Conservation (phyloP, 2,329 filamentous ascomycete genomes). For the Sphaceloma murrayae region DNA sequence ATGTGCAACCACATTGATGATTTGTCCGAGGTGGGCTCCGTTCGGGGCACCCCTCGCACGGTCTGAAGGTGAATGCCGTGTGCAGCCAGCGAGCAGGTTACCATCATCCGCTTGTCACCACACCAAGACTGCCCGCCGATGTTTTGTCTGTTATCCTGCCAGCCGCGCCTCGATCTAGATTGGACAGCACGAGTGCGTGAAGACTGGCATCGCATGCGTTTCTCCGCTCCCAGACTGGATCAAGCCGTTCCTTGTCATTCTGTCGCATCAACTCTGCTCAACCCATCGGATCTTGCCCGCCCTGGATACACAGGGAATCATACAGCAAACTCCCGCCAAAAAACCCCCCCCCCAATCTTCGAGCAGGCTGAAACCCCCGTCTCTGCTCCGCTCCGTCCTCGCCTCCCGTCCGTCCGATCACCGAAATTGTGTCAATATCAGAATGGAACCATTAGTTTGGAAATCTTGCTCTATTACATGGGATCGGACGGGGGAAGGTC, state of each 20-base stretch:
- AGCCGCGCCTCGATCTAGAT: slow-evolving; percentile 6
- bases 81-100: slow-evolving; percentile 16
- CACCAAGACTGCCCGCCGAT: background rate
- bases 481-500: slow-evolving; percentile 5
- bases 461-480: slow-evolving; percentile 9
- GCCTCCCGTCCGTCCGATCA: background rate
- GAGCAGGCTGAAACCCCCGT: too few relatives aligned
- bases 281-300: background rate
- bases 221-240: slow-evolving; percentile 8
- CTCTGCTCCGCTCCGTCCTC: slow-evolving; percentile 9
- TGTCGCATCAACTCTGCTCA: slow-evolving; percentile 4
- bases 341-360: too few relatives aligned
- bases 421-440: slow-evolving; percentile 12
- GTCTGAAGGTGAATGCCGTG: slow-evolving; percentile 36
- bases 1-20: slow-evolving; percentile 98
- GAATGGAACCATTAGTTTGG: slow-evolving; percentile 17
- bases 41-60: slow-evolving; percentile 44
- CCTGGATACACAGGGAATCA: slow-evolving; percentile 3
- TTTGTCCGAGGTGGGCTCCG: slow-evolving; percentile 63
- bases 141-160: slow-evolving; percentile 1
- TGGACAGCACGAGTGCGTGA: slow-evolving; percentile 6
- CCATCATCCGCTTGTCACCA: slow-evolving; percentile 1
- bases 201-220: background rate
- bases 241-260: background rate
- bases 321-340: too few relatives aligned